These are phyloP conservation scores for Blastocystis sp. DNA, from an alignment of 352 stramenopile species.

Conservation along the genomic window DNA sequence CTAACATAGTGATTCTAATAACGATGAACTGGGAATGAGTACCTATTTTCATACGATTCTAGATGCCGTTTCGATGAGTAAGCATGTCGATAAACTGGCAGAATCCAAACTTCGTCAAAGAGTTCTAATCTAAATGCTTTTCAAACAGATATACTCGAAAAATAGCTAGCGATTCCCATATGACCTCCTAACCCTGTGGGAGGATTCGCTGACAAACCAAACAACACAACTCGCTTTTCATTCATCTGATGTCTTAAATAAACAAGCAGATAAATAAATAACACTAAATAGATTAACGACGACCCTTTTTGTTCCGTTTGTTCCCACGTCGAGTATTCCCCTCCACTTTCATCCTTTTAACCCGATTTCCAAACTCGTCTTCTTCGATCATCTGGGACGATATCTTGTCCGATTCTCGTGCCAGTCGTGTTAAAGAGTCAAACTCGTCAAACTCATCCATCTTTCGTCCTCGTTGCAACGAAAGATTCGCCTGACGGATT, in stretches of 20 bases:
- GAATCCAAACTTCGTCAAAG: slow-evolving; percentile 77
- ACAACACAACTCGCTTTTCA: slow-evolving; percentile 72
- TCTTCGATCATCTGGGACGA: slow-evolving; percentile 17
- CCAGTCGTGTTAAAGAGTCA: slow-evolving; percentile 1
- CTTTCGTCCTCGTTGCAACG: slow-evolving; percentile 13
- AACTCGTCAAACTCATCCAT: slow-evolving; percentile 13
- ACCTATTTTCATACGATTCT: slow-evolving; percentile 72
- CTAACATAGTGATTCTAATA: slow-evolving; percentile 69
- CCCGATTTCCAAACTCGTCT: slow-evolving; percentile 23
- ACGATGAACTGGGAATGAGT: neutral
- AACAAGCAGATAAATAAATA: slow-evolving; percentile 14
- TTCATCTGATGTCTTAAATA: neutral
- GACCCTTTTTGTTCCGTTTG: neutral
- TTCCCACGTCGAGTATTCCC: neutral
- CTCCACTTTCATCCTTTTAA: neutral
- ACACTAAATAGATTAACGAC: neutral
- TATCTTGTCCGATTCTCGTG: slow-evolving; percentile 18
- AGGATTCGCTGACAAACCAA: slow-evolving; percentile 77
- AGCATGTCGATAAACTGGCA: slow-evolving; percentile 80
- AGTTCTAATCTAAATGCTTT: neutral
- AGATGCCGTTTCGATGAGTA: slow-evolving; percentile 75
- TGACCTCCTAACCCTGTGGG: slow-evolving; percentile 72
- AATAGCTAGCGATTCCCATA: slow-evolving; percentile 73
- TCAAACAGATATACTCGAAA: neutral
- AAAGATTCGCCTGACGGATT: neutral